These are phyloP conservation scores for Paraphaeosphaeria sporulosa DNA, from an alignment of 2,329 filamentous ascomycete genomes.

Conservation along the genomic window DNA sequence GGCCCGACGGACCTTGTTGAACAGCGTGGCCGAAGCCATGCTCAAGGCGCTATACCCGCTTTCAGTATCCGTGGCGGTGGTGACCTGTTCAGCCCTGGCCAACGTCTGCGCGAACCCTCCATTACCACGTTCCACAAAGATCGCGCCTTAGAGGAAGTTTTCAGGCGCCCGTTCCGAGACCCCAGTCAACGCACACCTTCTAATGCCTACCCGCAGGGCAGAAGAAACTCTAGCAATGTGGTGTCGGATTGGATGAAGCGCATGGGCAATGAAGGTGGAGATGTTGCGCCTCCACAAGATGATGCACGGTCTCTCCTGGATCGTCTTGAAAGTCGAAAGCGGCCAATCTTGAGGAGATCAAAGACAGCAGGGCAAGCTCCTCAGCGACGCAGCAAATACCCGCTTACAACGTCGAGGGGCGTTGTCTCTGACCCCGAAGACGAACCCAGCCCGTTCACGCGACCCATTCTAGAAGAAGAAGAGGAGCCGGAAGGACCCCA, in stretches of 20 bases:
- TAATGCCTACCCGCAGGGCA: constrained; percentile 55
- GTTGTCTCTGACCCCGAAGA: constrained; percentile 65
- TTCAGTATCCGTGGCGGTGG: constrained; percentile 48
- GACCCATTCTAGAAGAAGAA: constrained; percentile 56
- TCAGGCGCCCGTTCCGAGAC: constrained; percentile 71
- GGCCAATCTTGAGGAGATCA: constrained; percentile 63
- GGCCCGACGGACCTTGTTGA: constrained; percentile 89
- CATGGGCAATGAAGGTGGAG: constrained; percentile 61
- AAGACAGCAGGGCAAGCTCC: constrained; percentile 46
- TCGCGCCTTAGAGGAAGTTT: constrained; percentile 88
- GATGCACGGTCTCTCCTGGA: constrained; percentile 67
- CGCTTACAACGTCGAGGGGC: constrained; percentile 62
- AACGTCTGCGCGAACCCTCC: constrained; percentile 80
- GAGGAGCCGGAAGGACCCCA: constrained; percentile 54
- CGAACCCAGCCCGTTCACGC: constrained; percentile 36
- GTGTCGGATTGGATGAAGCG: constrained; percentile 91
- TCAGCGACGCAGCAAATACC: constrained; percentile 52
- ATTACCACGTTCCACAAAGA: constrained; percentile 90
- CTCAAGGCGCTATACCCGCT: constrained; percentile 59
- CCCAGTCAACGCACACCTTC: constrained; percentile 53
- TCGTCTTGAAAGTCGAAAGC: constrained; percentile 60
- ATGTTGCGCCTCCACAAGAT: constrained; percentile 65
- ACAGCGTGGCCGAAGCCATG: constrained; percentile 67
- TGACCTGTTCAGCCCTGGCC: constrained; percentile 74
- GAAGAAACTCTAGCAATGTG: constrained; percentile 78